Evolutionary conservation across 164 flowering plant species (phyloP), one percentile per base, ranked within the genome.

Genomic region (Stephania yunnanensis): DNA sequence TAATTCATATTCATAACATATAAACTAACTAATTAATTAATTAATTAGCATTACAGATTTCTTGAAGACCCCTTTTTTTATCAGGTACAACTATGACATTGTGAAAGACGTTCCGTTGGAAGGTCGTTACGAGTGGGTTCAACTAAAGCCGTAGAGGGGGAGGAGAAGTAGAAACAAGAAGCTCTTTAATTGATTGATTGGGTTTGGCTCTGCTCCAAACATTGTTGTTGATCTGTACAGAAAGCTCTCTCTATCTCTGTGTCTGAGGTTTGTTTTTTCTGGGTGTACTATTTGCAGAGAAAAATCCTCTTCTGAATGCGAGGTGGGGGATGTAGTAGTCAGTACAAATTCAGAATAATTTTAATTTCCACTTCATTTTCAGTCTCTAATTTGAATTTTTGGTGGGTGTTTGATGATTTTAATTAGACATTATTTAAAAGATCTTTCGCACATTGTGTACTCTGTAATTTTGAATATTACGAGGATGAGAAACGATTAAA

Each of bases 81-180:
- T 50, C 85, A 92, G 97, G 91, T 92, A 90, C 82, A 92, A 92
- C 72, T 92, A 71, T 74, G 97, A 92, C 75, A 73, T 89, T 67
- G 87, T 78, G 78, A 90, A 84, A 80, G 97, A 90, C 63, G 80
- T 78, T 76, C 94, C 97, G 2, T 63, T 89, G 82, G 84, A 83
- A 11, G 97, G 97, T 17, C 89, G 92, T 31, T 92, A 89, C 83
- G 82, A 89, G 78, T 92, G 97, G 97, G 80, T 86, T 82, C 85
- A 78, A 13, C 77, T 92, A 71, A 85, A 83, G 82, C 87, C 85
- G 55, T 83, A 80, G 64, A 58, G 19, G 20, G 19, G 64, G 19
- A 12, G 63, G 17, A 55, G 17, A 11, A 55, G 63, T 10, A 15
- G 19, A 36, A 36, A 36, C 42, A 36, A 36, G 3, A 36, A 36